A percentile compares a stretch with the other conserved stretches of the same genome.
These are phyloP conservation scores for Candida chauliodis DNA, from an alignment of 805 yeast species.

Conservation along the genomic window DNA sequence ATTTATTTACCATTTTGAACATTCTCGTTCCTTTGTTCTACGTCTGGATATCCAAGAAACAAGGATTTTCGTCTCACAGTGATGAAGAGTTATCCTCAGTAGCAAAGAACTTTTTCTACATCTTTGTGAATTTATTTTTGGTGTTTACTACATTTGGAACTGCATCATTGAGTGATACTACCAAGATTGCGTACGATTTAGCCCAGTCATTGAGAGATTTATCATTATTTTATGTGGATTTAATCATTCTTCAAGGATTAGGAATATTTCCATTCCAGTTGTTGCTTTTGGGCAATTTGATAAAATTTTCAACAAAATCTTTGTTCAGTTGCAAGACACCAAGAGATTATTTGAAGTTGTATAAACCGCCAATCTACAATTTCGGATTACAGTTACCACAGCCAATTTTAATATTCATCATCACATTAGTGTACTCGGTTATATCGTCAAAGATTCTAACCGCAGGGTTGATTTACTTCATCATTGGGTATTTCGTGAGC, in stretches of 20 bases:
- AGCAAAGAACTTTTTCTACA: conserved; percentile 89
- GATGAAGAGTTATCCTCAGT: conserved; percentile 90
- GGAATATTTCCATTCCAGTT: conserved; percentile 90
- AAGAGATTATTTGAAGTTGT: conserved; percentile 68
- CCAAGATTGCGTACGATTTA: conserved; percentile 79
- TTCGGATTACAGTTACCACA: conserved; percentile 91
- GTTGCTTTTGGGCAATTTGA: conserved; percentile 73
- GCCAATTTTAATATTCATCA: conserved; percentile 80
- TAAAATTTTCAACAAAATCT: conserved; percentile 59
- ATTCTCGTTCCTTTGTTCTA: conserved; percentile 80
- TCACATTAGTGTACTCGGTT: conserved; percentile 82
- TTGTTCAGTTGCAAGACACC: conserved; percentile 74
- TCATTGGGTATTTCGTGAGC: conserved; percentile 82
- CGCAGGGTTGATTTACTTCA: conserved; percentile 80
- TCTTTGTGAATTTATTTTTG: conserved; percentile 87
- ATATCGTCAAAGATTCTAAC: conserved; percentile 83
- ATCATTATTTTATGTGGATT: conserved; percentile 86
- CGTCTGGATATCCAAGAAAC: conserved; percentile 75
- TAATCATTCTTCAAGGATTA: conserved; percentile 73
- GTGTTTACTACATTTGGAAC: conserved; percentile 95
- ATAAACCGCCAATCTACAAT: conserved; percentile 87
- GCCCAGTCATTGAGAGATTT: conserved; percentile 79
- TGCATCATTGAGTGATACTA: conserved; percentile 84
- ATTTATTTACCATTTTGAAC: conserved; percentile 82
- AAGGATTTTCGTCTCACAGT: conserved; percentile 87